These are phyloP conservation scores for Lactarius trivialis DNA, from an alignment of 768 basidiomycete genomes.

Conservation along the genomic window DNA sequence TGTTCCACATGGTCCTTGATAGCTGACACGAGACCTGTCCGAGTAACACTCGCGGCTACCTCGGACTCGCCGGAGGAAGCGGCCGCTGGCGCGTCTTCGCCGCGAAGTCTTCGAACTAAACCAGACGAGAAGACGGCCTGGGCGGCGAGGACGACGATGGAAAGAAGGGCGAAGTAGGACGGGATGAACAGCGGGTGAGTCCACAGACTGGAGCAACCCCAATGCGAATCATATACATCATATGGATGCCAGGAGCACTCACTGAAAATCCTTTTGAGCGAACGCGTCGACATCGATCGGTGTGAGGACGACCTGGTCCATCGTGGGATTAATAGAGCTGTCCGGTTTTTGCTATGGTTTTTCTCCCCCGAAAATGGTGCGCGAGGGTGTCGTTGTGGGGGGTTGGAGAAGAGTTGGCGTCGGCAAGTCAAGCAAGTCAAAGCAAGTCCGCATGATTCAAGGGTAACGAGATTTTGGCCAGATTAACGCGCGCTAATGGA, in stretches of 20 bases:
- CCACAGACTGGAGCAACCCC: conserved; percentile 4
- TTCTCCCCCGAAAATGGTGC: too few relatives aligned
- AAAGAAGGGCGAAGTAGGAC: conserved; percentile 8
- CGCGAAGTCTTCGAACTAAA: background rate
- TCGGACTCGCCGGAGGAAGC: background rate
- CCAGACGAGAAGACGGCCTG: background rate
- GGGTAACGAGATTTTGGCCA: too few relatives aligned
- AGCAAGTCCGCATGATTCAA: too few relatives aligned
- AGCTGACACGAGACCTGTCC: conserved; percentile 10
- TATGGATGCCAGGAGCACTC: background rate
- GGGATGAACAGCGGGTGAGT: conserved; percentile 14
- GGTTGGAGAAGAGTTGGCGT: too few relatives aligned
- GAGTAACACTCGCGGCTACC: background rate
- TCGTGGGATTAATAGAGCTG: too few relatives aligned
- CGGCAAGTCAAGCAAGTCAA: too few relatives aligned
- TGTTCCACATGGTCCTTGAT: conserved; percentile 31
- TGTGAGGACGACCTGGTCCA: background rate
- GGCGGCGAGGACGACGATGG: conserved; percentile 1
- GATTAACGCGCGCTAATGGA: too few relatives aligned
- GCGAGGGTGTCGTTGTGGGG: too few relatives aligned
- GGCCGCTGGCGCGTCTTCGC: background rate
- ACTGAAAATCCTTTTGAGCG: background rate
- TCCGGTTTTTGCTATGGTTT: too few relatives aligned
- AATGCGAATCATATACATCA: background rate
- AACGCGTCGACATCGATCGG: background rate